Evolutionary conservation across 2,329 filamentous ascomycete species (phyloP).

Genomic region (Cercospora nicotianae): DNA sequence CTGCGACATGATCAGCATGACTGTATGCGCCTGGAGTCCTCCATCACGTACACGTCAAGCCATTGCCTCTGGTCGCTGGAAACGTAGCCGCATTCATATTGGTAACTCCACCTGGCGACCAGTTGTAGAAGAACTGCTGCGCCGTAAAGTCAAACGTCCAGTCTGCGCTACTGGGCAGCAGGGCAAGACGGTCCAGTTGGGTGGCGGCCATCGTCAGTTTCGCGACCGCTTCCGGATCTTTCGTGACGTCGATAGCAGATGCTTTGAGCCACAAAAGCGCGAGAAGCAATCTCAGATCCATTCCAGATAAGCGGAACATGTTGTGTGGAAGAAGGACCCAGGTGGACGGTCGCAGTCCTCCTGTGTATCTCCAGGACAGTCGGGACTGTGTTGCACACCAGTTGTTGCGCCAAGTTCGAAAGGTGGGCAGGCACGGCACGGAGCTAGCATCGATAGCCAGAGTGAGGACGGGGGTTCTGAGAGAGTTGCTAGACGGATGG

Average conservation of each 20-base stretch:
- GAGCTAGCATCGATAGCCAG: neutral
- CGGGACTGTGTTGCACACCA: slow-evolving; percentile 14
- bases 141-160: slow-evolving; percentile 54
- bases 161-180: slow-evolving; percentile 45
- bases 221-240: slow-evolving; percentile 44
- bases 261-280: slow-evolving; percentile 29
- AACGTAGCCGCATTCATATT: slow-evolving; percentile 56
- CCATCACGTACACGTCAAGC: slow-evolving; percentile 47
- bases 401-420: neutral
- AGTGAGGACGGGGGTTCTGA: neutral
- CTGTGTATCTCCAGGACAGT: slow-evolving; percentile 10
- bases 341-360: slow-evolving; percentile 11
- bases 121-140: slow-evolving; percentile 45
- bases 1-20: slow-evolving; percentile 24
- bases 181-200: slow-evolving; percentile 47
- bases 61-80: slow-evolving; percentile 49
- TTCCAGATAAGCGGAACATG: slow-evolving; percentile 25
- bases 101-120: slow-evolving; percentile 50
- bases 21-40: neutral
- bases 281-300: slow-evolving; percentile 25
- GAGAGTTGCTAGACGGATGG: slow-evolving; percentile 7
- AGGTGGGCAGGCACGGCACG: slow-evolving; percentile 1
- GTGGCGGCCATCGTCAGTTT: slow-evolving; percentile 46
- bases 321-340: slow-evolving; percentile 12
- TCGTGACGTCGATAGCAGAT: slow-evolving; percentile 43